These are phyloP conservation scores for Fusarium illudens DNA, from an alignment of 2,329 filamentous ascomycete genomes.

Conservation along the genomic window DNA sequence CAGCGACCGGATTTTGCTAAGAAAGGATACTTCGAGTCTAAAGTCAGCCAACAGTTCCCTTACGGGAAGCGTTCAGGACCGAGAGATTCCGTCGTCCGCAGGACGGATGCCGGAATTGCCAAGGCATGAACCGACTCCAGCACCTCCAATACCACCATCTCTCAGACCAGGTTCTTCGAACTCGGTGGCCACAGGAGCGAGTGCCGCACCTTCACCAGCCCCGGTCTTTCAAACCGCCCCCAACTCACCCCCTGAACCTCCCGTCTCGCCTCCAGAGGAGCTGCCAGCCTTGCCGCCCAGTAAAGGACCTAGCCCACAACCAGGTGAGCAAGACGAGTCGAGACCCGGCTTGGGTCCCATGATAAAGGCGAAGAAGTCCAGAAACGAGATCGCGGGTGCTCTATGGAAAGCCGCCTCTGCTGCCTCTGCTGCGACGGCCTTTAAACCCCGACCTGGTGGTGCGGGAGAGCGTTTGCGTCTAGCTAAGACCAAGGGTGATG, in stretches of 20 bases:
- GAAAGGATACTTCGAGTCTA: slow-evolving; percentile 53
- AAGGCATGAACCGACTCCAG: slow-evolving; percentile 26
- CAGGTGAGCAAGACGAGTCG: slow-evolving; percentile 24
- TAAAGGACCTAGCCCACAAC: slow-evolving; percentile 5
- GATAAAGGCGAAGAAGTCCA: slow-evolving; percentile 82
- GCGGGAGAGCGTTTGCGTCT: slow-evolving; percentile 81
- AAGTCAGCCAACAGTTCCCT: slow-evolving; percentile 39
- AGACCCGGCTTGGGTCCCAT: slow-evolving; percentile 74
- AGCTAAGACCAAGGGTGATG: slow-evolving; percentile 63
- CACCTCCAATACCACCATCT: slow-evolving; percentile 30
- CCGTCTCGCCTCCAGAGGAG: neutral
- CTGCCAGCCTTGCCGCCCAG: slow-evolving; percentile 33
- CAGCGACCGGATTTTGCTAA: slow-evolving; percentile 57
- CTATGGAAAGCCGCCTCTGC: slow-evolving; percentile 77
- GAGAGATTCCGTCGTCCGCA: slow-evolving; percentile 39
- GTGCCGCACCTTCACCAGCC: slow-evolving; percentile 21
- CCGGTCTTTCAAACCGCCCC: slow-evolving; percentile 36
- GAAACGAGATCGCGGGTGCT: slow-evolving; percentile 75
- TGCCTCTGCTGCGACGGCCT: slow-evolving; percentile 62
- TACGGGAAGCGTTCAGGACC: slow-evolving; percentile 46
- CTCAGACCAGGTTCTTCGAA: slow-evolving; percentile 35
- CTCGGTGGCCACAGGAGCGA: slow-evolving; percentile 40
- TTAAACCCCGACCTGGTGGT: slow-evolving; percentile 88
- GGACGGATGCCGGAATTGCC: slow-evolving; percentile 31
- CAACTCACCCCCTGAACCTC: slow-evolving; percentile 43